Evolutionary conservation across 2,329 filamentous ascomycete species (phyloP).

Genomic region (Colletotrichum spaethianum): DNA sequence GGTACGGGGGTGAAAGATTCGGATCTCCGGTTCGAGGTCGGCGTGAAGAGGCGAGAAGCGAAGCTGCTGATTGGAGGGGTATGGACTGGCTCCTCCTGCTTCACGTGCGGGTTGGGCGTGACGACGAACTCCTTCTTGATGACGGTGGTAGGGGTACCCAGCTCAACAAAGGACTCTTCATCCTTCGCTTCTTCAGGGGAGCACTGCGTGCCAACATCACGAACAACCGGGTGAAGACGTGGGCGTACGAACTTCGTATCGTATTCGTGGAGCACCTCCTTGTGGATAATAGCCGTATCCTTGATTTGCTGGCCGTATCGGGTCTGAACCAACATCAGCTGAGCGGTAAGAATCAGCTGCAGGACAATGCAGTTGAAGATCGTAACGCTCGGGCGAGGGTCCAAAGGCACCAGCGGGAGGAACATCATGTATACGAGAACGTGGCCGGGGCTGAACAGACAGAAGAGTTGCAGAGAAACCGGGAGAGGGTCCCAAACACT

Average conservation of each 20-base stretch:
- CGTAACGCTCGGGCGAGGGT: slow-evolving; percentile 87
- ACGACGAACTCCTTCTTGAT: slow-evolving; percentile 84
- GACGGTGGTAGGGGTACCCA: slow-evolving; percentile 70
- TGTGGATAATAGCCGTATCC: slow-evolving; percentile 87
- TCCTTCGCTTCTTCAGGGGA: slow-evolving; percentile 63
- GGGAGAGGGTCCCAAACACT: slow-evolving; percentile 94
- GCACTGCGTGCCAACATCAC: slow-evolving; percentile 85
- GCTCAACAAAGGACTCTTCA: slow-evolving; percentile 60
- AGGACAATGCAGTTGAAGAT: slow-evolving; percentile 87
- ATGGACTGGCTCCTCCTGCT: slow-evolving; percentile 67
- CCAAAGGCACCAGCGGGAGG: slow-evolving; percentile 81
- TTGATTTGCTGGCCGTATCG: slow-evolving; percentile 88
- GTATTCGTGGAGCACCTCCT: slow-evolving; percentile 95
- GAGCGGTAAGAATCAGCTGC: slow-evolving; percentile 80
- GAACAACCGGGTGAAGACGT: slow-evolving; percentile 83
- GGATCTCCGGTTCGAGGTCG: slow-evolving; percentile 45
- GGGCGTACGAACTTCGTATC: slow-evolving; percentile 97
- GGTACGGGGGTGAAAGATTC: slow-evolving; percentile 53
- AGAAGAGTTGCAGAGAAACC: slow-evolving; percentile 85
- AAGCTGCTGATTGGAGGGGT: slow-evolving; percentile 34
- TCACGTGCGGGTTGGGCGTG: slow-evolving; percentile 85
- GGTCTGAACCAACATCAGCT: slow-evolving; percentile 81
- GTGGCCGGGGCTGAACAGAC: slow-evolving; percentile 93
- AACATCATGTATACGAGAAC: slow-evolving; percentile 92
- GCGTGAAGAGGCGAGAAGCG: slow-evolving; percentile 39